These are phyloP conservation scores for Corchorus capsularis DNA, from an alignment of 345 rosid species.

Conservation along the genomic window DNA sequence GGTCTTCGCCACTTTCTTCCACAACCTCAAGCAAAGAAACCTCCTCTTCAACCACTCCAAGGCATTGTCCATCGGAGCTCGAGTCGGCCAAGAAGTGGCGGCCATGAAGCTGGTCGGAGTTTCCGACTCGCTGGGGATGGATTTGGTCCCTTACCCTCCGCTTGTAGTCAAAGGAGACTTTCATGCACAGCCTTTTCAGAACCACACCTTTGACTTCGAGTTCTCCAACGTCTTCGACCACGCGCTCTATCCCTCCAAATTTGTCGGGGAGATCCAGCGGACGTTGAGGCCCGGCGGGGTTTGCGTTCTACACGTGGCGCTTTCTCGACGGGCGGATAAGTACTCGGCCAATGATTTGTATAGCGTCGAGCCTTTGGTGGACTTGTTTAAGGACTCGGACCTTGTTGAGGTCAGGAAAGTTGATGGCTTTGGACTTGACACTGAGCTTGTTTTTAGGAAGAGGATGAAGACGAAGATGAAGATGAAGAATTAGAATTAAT, in stretches of 20 bases:
- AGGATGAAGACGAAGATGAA: slow-evolving; percentile 24
- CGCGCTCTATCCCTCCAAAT: slow-evolving; percentile 75
- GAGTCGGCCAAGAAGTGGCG: slow-evolving; percentile 91
- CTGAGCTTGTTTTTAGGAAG: slow-evolving; percentile 79
- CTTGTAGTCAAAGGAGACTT: slow-evolving; percentile 77
- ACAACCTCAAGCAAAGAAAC: slow-evolving; percentile 9
- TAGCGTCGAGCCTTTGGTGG: slow-evolving; percentile 54
- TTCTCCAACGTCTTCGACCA: slow-evolving; percentile 96
- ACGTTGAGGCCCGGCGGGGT: slow-evolving; percentile 74
- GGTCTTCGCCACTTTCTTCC: slow-evolving; percentile 67
- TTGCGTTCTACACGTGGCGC: slow-evolving; percentile 81
- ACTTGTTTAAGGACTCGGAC: slow-evolving; percentile 58
- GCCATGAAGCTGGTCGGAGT: slow-evolving; percentile 72
- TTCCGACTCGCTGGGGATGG: slow-evolving; percentile 71
- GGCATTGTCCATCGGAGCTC: slow-evolving; percentile 78
- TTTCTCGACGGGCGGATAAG: slow-evolving; percentile 62
- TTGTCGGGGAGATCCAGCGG: slow-evolving; percentile 83
- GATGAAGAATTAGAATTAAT: neutral
- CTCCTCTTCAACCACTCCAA: slow-evolving; percentile 29
- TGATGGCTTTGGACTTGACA: slow-evolving; percentile 97
- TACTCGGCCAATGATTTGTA: slow-evolving; percentile 87
- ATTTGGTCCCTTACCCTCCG: slow-evolving; percentile 82
- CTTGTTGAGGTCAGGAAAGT: slow-evolving; percentile 62
- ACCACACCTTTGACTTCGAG: slow-evolving; percentile 75
- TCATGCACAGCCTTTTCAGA: slow-evolving; percentile 73